phyloP scores from a whole-genome alignment of 768 basidiomycete species.

The Kwoniella pini region DNA sequence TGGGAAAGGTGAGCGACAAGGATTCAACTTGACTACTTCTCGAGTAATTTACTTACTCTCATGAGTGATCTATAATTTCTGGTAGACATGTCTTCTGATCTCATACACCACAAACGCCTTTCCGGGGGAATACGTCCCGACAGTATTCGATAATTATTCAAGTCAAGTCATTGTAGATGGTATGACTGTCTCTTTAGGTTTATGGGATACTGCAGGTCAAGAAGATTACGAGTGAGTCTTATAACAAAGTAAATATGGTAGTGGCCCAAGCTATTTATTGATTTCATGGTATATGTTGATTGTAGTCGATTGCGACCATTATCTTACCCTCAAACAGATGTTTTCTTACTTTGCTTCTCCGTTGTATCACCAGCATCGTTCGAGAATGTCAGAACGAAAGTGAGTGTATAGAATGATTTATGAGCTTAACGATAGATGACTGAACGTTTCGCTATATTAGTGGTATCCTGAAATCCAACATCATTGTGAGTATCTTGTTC shows the following conservation, averaged over 20 bases:
- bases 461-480: constrained; percentile 77
- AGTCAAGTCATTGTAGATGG: constrained; percentile 96
- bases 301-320: constrained; percentile 61
- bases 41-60: neutral
- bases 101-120: constrained; percentile 99
- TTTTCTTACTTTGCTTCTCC: constrained; percentile 94
- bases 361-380: constrained; percentile 89
- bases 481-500: constrained; percentile 59
- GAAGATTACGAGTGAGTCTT: constrained; percentile 53
- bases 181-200: constrained; percentile 92
- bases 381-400: constrained; percentile 76
- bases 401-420: constrained; percentile 10
- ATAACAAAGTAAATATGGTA: neutral
- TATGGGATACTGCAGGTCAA: constrained; percentile 55
- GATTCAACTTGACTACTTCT: neutral
- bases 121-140: constrained; percentile 60
- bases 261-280: neutral
- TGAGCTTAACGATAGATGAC: neutral
- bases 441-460: constrained; percentile 10
- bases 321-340: constrained; percentile 98
- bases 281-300: too few species aligned
- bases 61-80: constrained; percentile 10
- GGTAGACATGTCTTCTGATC: constrained; percentile 94
- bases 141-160: constrained; percentile 98
- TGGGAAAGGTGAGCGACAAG: constrained; percentile 74